Percentiles rank a stretch among this genome's conserved stretches.
phyloP scores from a whole-genome alignment of 2,329 filamentous ascomycete species.

The Mollisiaceae sp. region DNA sequence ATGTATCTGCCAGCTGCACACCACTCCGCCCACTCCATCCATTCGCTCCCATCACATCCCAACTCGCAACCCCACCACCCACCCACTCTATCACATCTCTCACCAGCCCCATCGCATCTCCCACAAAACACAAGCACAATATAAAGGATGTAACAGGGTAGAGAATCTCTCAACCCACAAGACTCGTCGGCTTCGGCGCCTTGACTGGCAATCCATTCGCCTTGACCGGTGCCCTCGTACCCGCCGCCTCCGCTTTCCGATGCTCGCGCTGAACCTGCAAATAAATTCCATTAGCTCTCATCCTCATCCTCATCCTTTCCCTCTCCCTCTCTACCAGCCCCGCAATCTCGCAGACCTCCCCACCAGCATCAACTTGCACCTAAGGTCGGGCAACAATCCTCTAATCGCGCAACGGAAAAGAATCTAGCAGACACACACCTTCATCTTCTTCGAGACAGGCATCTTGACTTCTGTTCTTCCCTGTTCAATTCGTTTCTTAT shows the following conservation, averaged over 20 bases:
- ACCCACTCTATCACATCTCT: background rate
- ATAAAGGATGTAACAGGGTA: background rate
- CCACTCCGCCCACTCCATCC: background rate
- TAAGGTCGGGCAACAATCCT: background rate
- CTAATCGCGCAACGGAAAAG: no score
- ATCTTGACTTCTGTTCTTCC: conserved; percentile 39
- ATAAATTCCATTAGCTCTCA: background rate
- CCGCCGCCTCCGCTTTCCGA: conserved; percentile 59
- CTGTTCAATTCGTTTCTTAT: background rate
- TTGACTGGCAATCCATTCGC: conserved; percentile 61
- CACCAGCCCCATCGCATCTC: background rate
- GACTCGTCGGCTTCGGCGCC: conserved; percentile 56
- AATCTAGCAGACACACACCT: no score
- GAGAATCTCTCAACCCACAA: conserved; percentile 29
- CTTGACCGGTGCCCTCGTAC: conserved; percentile 58
- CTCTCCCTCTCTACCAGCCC: background rate
- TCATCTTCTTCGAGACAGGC: conserved; percentile 56
- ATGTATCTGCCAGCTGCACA: no score
- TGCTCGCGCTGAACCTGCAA: conserved; percentile 57
- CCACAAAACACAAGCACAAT: background rate
- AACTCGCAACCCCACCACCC: background rate
- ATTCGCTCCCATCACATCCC: background rate
- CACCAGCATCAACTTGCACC: no score
- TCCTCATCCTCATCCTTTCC: background rate
- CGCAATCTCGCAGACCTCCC: background rate